These are phyloP conservation scores for Plantago coronopus DNA, from an alignment of 305 asterid species.

Conservation along the genomic window DNA sequence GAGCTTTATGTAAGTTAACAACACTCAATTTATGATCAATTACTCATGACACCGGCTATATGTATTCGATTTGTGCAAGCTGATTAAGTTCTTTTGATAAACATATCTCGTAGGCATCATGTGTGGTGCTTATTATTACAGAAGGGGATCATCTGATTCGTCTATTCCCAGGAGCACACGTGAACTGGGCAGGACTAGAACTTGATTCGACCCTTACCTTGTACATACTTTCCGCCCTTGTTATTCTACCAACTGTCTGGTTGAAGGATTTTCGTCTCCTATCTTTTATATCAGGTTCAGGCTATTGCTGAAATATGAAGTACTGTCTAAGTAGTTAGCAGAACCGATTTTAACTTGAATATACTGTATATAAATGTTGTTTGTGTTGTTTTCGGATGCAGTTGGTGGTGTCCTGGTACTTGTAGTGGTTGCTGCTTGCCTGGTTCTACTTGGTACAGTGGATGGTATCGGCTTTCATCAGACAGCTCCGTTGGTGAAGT, in stretches of 20 bases:
- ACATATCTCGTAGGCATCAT: too few relatives aligned
- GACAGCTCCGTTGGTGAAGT: constrained; percentile 41
- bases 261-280: constrained; percentile 56
- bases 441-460: constrained; percentile 48
- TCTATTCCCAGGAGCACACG: constrained; percentile 44
- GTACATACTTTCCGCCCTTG: constrained; percentile 39
- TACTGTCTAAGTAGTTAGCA: too few relatives aligned
- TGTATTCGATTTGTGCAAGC: too few relatives aligned
- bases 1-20: constrained; percentile 41
- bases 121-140: constrained; percentile 55
- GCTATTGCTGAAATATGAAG: too few relatives aligned
- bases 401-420: not conserved
- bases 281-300: constrained; percentile 53
- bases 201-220: constrained; percentile 47
- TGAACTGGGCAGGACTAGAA: constrained; percentile 35
- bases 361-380: too few relatives aligned
- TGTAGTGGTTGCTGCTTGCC: constrained; percentile 40
- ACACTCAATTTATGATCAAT: not conserved
- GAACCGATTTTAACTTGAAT: too few relatives aligned
- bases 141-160: constrained; percentile 58
- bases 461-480: constrained; percentile 68
- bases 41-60: too few relatives aligned
- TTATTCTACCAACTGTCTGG: constrained; percentile 64
- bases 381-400: constrained; percentile 2
- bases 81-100: too few relatives aligned